Base-by-base conservation (phyloP, 2,329 filamentous ascomycete species). In the Cladosporium colombiae region DNA sequence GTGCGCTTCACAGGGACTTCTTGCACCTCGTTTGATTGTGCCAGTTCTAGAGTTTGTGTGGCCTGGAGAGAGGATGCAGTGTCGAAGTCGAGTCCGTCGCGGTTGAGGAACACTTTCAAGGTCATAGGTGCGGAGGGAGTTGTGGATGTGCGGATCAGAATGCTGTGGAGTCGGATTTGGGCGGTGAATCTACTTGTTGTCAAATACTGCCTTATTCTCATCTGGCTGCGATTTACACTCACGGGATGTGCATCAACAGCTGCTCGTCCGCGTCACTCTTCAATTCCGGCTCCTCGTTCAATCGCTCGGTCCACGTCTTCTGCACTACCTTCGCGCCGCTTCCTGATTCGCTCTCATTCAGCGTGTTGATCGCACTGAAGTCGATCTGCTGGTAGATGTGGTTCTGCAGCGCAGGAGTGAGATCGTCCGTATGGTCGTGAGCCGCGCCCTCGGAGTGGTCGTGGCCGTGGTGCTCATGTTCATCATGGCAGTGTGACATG, bases 331-430 rank as follows among this genome's bases (percentile, higher is more conserved):
- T 86, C 70, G 86, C 86, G 21, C 93, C 95, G 0, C 88, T 85
- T 66, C 88, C 86, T 8, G 87, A 81, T 16, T 80, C 77, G 13
- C 87, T 83, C 80, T 98, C 95, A 78, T 99, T 99, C 64, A 97
- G 81, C 0, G 94, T 95, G 44, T 83, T 87, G 68, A 99, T 88
- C 31, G 88, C 86, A 79, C 92, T 89, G 80, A 98, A 97, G 77
- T 93, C 88, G 78, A 99, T 93, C 77, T 97, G 91, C 70, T 91
- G 88, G 82, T 97, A 98, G 40, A 99, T 88, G 50, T 93, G 92
- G 73, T 89, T 90, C 79, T 98, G 94, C 18, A 97, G 84, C 1
- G 93, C 94, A 0, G 95, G 95, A 1, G 91, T 93, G 73, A 97
- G 87, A 81, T 98, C 94, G 81, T 98, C 91, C 56, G 87, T 89